Percentiles rank a stretch among this genome's conserved stretches.
phyloP scores from a whole-genome alignment of 2,329 filamentous ascomycete genomes.

The Calonectria crousiana region DNA sequence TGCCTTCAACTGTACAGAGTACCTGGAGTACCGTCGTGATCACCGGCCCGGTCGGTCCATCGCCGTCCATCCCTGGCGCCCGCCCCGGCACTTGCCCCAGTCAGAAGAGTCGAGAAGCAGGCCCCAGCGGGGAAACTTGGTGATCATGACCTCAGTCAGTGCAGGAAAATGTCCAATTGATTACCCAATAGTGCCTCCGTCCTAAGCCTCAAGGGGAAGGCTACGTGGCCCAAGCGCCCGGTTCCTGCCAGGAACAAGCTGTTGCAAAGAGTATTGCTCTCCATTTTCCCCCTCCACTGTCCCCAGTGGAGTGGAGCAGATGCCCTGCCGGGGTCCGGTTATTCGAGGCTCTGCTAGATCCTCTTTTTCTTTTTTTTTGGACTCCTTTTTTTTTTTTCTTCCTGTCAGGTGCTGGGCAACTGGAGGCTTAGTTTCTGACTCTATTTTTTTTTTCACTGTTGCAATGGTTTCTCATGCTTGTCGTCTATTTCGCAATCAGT shows the following conservation, averaged over 20 bases:
- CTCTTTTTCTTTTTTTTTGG: slow-evolving; percentile 27
- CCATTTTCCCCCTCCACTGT: background rate
- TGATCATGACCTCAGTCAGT: slow-evolving; percentile 49
- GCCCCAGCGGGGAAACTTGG: slow-evolving; percentile 41
- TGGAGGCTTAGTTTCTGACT: background rate
- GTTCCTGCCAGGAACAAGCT: slow-evolving; percentile 49
- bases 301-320: slow-evolving; percentile 34
- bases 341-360: slow-evolving; percentile 49
- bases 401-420: slow-evolving; percentile 36
- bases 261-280: slow-evolving; percentile 16
- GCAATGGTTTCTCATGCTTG: background rate
- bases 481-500: slow-evolving; percentile 19
- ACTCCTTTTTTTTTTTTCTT: slow-evolving; percentile 37
- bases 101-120: slow-evolving; percentile 46
- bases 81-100: slow-evolving; percentile 33
- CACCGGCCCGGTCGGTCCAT: slow-evolving; percentile 42
- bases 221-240: slow-evolving; percentile 43
- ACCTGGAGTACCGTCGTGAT: slow-evolving; percentile 11
- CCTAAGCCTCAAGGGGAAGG: slow-evolving; percentile 48
- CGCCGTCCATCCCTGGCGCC: slow-evolving; percentile 20
- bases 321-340: slow-evolving; percentile 43
- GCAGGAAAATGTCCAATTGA: slow-evolving; percentile 42
- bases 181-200: slow-evolving; percentile 48
- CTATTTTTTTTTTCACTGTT: slow-evolving; percentile 10
- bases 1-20: slow-evolving; percentile 8